Conservation (phyloP, 352 stramenopile species). For the Phytophthora megakarya region DNA sequence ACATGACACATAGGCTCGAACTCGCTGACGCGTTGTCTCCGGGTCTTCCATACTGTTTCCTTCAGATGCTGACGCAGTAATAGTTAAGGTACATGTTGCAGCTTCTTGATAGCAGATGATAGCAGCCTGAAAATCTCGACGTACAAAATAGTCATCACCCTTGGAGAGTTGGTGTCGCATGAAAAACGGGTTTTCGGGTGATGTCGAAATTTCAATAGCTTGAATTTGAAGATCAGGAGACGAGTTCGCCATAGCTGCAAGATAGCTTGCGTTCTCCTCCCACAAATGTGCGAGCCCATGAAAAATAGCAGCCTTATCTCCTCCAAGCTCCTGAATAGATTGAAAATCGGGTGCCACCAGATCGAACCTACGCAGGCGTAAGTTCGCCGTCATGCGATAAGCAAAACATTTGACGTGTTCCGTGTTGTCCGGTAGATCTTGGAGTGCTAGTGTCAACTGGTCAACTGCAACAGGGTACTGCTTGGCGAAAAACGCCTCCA, state of each 20-base stretch:
- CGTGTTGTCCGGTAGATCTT: slow-evolving; percentile 58
- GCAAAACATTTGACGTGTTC: slow-evolving; percentile 78
- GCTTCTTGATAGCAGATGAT: slow-evolving; percentile 61
- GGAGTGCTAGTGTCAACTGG: slow-evolving; percentile 48
- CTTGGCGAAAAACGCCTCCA: slow-evolving; percentile 76
- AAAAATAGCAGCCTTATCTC: slow-evolving; percentile 79
- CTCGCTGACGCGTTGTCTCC: slow-evolving; percentile 47
- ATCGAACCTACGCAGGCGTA: slow-evolving; percentile 62
- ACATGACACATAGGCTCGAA: slow-evolving; percentile 52
- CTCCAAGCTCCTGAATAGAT: slow-evolving; percentile 56
- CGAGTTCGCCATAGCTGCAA: slow-evolving; percentile 41
- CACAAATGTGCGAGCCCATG: slow-evolving; percentile 72
- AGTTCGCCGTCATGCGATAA: slow-evolving; percentile 75
- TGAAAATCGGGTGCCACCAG: slow-evolving; percentile 56
- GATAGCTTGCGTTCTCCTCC: slow-evolving; percentile 64
- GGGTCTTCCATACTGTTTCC: slow-evolving; percentile 28
- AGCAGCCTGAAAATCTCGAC: slow-evolving; percentile 58
- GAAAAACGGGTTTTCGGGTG: slow-evolving; percentile 49
- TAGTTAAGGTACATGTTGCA: slow-evolving; percentile 29
- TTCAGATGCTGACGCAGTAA: slow-evolving; percentile 20
- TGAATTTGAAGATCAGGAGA: slow-evolving; percentile 41
- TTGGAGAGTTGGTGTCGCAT: slow-evolving; percentile 63
- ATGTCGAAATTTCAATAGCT: slow-evolving; percentile 39
- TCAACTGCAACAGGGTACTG: slow-evolving; percentile 63
- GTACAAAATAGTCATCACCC: slow-evolving; percentile 64